Base-by-base conservation (phyloP, 2,329 filamentous ascomycete genomes). In the Aureobasidium melanogenum region DNA sequence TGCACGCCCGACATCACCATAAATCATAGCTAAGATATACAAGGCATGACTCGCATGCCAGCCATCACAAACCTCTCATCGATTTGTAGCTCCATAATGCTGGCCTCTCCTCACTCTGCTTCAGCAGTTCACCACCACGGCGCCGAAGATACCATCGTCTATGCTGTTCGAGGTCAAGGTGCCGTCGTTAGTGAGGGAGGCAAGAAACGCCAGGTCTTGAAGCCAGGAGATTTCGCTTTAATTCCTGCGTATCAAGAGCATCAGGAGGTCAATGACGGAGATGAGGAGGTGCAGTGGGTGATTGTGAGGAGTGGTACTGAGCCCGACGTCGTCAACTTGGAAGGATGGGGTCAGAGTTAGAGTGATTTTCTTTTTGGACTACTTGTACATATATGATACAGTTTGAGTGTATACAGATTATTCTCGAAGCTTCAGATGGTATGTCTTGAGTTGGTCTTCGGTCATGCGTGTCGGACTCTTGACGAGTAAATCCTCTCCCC, bases 401-500 rank as follows among this genome's bases (percentile, higher is more conserved):
- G 22, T 44, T 30, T n/a, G 28, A 36, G 46, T 24, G 7, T 22
- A 15, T n/a, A 36, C 6, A 36, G 48, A 6, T 62, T 50, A 48
- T 15, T 61, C 63, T 39, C 60, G 62, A 51, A 73, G 65, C 62
- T 70, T 67, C 60, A 88, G 68, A 69, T 86, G 82, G 76, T 88
- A 88, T 2, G 80, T 83, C 64, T 76, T 72, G 68, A 85, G 72
- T 63, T 83, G 80, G 63, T 83, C 82, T 62, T 83, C 75, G 0
- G 82, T 88, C 65, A 96, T 79, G 64, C 72, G 73, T 55, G 86
- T 86, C 0, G 94, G 94, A 64, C 89, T 89, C 67, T 84, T 85
- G 2, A 96, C 90, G 73, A 96, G 83, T 61, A 85, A 74, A 75
- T 99, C 94, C 70, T 96, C 89, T 0, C 94, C 92, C 71, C 86